These are phyloP conservation scores for Calvatia gigantea DNA, from an alignment of 768 basidiomycete species.

Conservation along the genomic window DNA sequence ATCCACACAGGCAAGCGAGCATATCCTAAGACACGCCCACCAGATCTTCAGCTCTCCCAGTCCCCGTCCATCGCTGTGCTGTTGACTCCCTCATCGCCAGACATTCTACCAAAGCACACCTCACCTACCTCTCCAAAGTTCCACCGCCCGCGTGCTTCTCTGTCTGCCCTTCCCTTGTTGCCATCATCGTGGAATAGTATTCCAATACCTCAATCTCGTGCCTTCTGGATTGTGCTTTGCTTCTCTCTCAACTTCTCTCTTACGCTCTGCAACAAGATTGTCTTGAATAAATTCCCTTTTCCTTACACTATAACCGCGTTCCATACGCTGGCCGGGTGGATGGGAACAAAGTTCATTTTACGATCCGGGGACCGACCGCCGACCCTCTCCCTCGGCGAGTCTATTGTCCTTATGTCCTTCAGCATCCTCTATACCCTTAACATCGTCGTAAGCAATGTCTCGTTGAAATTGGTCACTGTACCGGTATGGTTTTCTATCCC, in stretches of 20 bases:
- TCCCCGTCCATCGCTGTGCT: neutral
- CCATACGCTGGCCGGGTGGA: slow-evolving; percentile 81
- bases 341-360: slow-evolving; percentile 73
- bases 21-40: slow-evolving; percentile 6
- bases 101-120: slow-evolving; percentile 6
- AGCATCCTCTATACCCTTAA: slow-evolving; percentile 91
- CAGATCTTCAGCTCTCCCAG: neutral
- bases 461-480: slow-evolving; percentile 83
- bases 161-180: neutral
- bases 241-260: slow-evolving; percentile 89
- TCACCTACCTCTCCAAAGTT: neutral
- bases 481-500: slow-evolving; percentile 53
- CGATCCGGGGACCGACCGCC: slow-evolving; percentile 23
- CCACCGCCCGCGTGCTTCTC: neutral
- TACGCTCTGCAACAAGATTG: slow-evolving; percentile 93
- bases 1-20: neutral
- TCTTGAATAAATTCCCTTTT: slow-evolving; percentile 90
- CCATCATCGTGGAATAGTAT: neutral
- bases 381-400: slow-evolving; percentile 48
- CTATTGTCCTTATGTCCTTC: slow-evolving; percentile 69
- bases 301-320: slow-evolving; percentile 94
- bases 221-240: slow-evolving; percentile 72
- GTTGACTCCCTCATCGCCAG: slow-evolving; percentile 1
- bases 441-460: slow-evolving; percentile 92
- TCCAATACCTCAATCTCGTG: slow-evolving; percentile 18